Conservation (phyloP, 2,329 filamentous ascomycete species). For the Trichoderma sp. region DNA sequence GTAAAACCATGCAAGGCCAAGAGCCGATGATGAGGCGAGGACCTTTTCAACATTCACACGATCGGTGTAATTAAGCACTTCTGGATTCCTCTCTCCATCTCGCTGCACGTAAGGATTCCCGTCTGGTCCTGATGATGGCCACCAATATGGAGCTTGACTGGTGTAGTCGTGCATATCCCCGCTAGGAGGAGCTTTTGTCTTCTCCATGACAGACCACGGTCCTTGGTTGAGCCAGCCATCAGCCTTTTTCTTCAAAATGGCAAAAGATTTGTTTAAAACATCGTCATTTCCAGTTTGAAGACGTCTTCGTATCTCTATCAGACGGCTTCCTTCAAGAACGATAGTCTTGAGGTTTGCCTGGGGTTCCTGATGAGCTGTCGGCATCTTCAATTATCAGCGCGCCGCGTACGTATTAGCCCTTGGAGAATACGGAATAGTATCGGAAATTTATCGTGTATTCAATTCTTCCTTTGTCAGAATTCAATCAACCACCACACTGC, state of each 20-base stretch:
- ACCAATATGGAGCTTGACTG: slow-evolving; percentile 25
- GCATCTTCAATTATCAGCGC: neutral
- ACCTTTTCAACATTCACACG: slow-evolving; percentile 22
- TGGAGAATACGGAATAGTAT: neutral
- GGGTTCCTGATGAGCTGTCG: neutral
- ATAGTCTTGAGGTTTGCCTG: neutral
- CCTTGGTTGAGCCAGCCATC: slow-evolving; percentile 21
- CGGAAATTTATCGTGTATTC: neutral
- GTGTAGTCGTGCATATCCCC: slow-evolving; percentile 23
- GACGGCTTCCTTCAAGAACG: slow-evolving; percentile 10
- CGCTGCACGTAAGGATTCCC: slow-evolving; percentile 19
- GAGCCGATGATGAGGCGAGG: slow-evolving; percentile 15
- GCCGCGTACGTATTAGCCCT: neutral
- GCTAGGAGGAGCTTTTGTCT: slow-evolving; percentile 13
- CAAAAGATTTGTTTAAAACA: neutral
- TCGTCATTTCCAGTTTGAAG: slow-evolving; percentile 9
- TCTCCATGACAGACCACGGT: slow-evolving; percentile 23
- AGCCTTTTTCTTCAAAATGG: neutral
- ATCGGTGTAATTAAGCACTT: slow-evolving; percentile 21
- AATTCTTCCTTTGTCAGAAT: neutral
- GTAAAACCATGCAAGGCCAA: slow-evolving; percentile 23
- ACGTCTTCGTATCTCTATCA: neutral
- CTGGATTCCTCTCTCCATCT: slow-evolving; percentile 20
- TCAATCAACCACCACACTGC: neutral
- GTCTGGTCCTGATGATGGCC: slow-evolving; percentile 14